phyloP scores from a whole-genome alignment of 2,329 filamentous ascomycete genomes.

The Fusarium xyrophilum region DNA sequence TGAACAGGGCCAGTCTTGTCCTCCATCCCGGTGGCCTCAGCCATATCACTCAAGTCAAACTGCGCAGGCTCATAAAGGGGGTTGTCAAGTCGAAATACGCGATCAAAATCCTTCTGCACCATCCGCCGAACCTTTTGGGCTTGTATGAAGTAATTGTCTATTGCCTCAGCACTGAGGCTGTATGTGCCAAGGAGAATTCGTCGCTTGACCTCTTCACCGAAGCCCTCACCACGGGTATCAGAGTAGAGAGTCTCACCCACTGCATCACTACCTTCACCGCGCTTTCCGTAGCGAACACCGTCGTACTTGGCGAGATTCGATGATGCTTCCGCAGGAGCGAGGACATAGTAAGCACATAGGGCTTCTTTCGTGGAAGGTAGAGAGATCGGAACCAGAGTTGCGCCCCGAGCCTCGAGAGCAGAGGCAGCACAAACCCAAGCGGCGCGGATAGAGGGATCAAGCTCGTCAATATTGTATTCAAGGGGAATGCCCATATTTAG shows the following conservation, averaged over 20 bases:
- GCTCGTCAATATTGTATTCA: conserved; percentile 89
- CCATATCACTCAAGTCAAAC: conserved; percentile 68
- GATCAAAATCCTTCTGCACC: conserved; percentile 86
- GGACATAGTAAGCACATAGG: conserved; percentile 91
- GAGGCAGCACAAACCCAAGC: conserved; percentile 72
- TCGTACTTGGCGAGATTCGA: conserved; percentile 98
- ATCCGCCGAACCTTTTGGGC: conserved; percentile 86
- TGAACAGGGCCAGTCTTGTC: conserved; percentile 65
- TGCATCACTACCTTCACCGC: conserved; percentile 59
- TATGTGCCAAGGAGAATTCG: conserved; percentile 91
- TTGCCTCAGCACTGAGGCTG: conserved; percentile 85
- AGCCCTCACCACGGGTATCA: conserved; percentile 72
- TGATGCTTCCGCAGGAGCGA: conserved; percentile 92
- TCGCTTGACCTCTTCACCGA: conserved; percentile 84
- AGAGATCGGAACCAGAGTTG: conserved; percentile 75
- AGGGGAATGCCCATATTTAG: conserved; percentile 64
- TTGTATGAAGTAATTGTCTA: conserved; percentile 96
- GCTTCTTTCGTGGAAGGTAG: conserved; percentile 85
- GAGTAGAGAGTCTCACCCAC: conserved; percentile 75
- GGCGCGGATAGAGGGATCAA: conserved; percentile 71
- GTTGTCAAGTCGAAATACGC: conserved; percentile 73
- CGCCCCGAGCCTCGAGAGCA: conserved; percentile 68
- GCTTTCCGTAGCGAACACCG: conserved; percentile 86
- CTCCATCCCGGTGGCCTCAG: conserved; percentile 57
- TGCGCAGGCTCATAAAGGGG: conserved; percentile 64